Conservation (phyloP, 2,329 filamentous ascomycete species). For the Microcyclospora tardicrescens region DNA sequence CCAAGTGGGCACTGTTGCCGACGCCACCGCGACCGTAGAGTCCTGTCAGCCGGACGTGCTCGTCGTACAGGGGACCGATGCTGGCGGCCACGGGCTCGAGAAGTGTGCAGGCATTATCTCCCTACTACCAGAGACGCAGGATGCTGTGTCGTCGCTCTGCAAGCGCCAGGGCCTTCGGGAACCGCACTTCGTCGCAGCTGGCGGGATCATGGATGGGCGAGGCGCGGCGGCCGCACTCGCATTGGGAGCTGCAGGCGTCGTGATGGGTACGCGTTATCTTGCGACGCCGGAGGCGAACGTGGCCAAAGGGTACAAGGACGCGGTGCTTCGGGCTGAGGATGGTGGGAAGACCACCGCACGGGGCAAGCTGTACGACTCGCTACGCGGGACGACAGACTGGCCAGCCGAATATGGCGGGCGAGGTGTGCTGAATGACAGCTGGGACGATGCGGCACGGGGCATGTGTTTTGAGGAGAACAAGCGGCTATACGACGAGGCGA, state of each 20-base stretch:
- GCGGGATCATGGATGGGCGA: conserved; percentile 45
- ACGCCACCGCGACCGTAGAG: conserved; percentile 38
- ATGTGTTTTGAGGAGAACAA: conserved; percentile 33
- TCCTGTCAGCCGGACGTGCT: conserved; percentile 43
- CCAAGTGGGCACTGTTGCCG: conserved; percentile 47
- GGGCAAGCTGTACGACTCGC: conserved; percentile 39
- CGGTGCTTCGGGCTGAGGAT: conserved; percentile 34
- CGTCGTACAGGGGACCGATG: conserved; percentile 51
- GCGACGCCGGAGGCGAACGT: conserved; percentile 37
- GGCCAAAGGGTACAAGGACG: conserved; percentile 34
- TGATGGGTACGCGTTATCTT: conserved; percentile 53
- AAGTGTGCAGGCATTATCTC: conserved; percentile 42
- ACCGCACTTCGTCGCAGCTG: conserved; percentile 41
- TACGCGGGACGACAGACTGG: conserved; percentile 47
- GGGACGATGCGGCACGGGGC: conserved; percentile 26
- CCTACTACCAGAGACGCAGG: conserved; percentile 45
- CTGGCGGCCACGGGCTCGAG: conserved; percentile 49
- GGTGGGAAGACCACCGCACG: conserved; percentile 40
- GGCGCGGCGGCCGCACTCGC: conserved; percentile 43
- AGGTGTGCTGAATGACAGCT: conserved; percentile 45
- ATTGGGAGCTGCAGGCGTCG: conserved; percentile 41
- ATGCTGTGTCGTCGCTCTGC: conserved; percentile 28
- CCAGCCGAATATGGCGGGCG: conserved; percentile 44
- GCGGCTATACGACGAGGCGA: conserved; percentile 34
- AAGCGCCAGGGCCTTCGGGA: conserved; percentile 4